A percentile compares a stretch with the other conserved stretches of the same genome.
Conservation (phyloP, 2,329 filamentous ascomycete species). For the Westerdykella ornata region DNA sequence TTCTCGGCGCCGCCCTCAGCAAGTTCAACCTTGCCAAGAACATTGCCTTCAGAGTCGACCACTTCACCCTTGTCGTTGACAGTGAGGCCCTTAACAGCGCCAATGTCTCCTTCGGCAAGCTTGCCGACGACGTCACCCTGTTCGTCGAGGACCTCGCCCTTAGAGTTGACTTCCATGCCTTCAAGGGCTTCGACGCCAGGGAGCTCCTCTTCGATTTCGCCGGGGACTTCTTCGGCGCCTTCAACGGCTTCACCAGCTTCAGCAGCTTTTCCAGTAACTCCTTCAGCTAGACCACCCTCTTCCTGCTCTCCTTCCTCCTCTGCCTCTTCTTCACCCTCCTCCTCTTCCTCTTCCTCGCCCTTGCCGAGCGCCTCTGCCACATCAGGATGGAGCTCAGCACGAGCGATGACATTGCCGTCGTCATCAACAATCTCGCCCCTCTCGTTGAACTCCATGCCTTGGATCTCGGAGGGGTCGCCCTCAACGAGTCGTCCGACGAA, state of each 20-base stretch:
- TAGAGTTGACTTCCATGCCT: constrained; percentile 46
- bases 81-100: constrained; percentile 44
- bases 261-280: constrained; percentile 18
- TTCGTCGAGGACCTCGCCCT: constrained; percentile 45
- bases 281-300: constrained; percentile 7
- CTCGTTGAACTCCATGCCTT: constrained; percentile 46
- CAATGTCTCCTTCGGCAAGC: constrained; percentile 42
- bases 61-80: constrained; percentile 49
- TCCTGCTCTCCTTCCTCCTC: constrained; percentile 15
- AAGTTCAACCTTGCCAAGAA: constrained; percentile 46
- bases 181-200: constrained; percentile 48
- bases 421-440: constrained; percentile 52
- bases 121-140: constrained; percentile 47
- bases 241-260: constrained; percentile 23
- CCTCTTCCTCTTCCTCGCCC: constrained; percentile 26
- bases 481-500: constrained; percentile 45
- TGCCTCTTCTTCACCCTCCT: constrained; percentile 13
- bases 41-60: constrained; percentile 46
- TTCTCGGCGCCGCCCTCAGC: constrained; percentile 45
- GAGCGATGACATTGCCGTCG: constrained; percentile 48
- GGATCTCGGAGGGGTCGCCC: constrained; percentile 44
- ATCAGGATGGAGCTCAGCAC: constrained; percentile 46
- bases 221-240: constrained; percentile 20
- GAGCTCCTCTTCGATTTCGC: constrained; percentile 44
- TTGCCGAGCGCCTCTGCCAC: constrained; percentile 36